Evolutionary conservation across 805 yeast genomes (phyloP).

Genomic region (Naumovozyma dairenensis): DNA sequence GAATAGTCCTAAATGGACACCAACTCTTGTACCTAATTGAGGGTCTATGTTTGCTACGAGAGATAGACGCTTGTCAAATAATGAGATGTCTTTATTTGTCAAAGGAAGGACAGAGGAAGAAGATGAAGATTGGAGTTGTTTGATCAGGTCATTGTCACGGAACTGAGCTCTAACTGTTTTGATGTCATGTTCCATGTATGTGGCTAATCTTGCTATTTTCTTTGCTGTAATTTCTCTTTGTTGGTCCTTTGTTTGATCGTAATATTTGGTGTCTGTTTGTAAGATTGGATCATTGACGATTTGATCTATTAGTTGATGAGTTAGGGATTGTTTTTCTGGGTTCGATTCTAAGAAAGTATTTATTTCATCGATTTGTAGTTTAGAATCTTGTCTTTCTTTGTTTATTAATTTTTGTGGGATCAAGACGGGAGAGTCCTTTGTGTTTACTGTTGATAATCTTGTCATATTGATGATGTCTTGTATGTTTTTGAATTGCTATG

Average conservation of each 20-base stretch:
- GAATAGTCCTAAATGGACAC: constrained; percentile 82
- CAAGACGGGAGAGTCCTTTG: constrained; percentile 14
- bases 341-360: constrained; percentile 49
- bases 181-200: constrained; percentile 43
- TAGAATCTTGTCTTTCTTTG: constrained; percentile 37
- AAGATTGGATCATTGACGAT: constrained; percentile 61
- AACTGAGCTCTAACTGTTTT: constrained; percentile 18
- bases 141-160: constrained; percentile 18
- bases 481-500: too few species aligned
- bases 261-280: constrained; percentile 42
- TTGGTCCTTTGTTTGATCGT: constrained; percentile 46
- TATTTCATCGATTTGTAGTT: constrained; percentile 37
- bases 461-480: constrained; percentile 19
- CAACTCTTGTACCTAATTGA: constrained; percentile 68
- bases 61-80: constrained; percentile 50
- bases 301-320: constrained; percentile 45
- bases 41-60: constrained; percentile 65
- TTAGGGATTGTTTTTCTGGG: constrained; percentile 35
- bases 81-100: constrained; percentile 20
- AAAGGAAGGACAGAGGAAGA: constrained; percentile 10
- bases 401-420: constrained; percentile 25
- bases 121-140: constrained; percentile 16
- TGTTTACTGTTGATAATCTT: constrained; percentile 17
- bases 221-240: constrained; percentile 51
- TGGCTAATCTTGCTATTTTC: constrained; percentile 52